phyloP scores from a whole-genome alignment of 2,329 filamentous ascomycete genomes.

The Trichoderma atroviride region DNA sequence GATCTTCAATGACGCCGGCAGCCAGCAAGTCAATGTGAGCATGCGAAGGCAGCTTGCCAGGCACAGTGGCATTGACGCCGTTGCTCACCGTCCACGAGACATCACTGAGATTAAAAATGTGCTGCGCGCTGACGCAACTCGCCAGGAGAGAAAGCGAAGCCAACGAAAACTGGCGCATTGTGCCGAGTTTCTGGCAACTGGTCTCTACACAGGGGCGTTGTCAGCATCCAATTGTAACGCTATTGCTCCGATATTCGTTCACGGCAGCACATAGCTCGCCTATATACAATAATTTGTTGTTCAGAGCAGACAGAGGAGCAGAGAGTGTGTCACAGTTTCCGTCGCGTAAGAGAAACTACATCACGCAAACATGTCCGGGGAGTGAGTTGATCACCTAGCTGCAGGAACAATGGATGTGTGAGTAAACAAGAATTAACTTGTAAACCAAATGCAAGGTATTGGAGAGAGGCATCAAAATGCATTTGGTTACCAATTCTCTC shows the following conservation, averaged over 20 bases:
- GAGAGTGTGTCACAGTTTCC: not conserved
- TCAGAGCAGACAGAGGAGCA: not conserved
- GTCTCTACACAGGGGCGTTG: not conserved
- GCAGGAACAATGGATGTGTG: not conserved
- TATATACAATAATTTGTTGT: not conserved
- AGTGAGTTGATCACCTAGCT: not conserved
- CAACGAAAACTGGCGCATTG: slow-evolving; percentile 5
- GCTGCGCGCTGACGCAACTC: not conserved
- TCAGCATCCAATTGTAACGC: not conserved
- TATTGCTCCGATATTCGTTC: not conserved
- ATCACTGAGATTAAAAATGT: slow-evolving; percentile 11
- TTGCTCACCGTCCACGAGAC: slow-evolving; percentile 23
- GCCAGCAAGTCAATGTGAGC: slow-evolving; percentile 61
- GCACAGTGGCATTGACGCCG: slow-evolving; percentile 41
- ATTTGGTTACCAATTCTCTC: not conserved
- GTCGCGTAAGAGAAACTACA: not conserved
- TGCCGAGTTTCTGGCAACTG: slow-evolving; percentile 5
- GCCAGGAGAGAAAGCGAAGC: not conserved
- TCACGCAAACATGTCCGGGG: not conserved
- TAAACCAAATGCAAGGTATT: not conserved
- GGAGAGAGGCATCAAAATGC: not conserved
- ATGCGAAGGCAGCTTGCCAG: slow-evolving; percentile 59
- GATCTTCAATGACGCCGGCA: slow-evolving; percentile 51
- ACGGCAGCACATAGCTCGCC: not conserved
- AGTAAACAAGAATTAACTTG: not conserved